Evolutionary conservation across 495 filamentous ascomycete genomes (phyloP).

Genomic region (Jackrogersella minutella): DNA sequence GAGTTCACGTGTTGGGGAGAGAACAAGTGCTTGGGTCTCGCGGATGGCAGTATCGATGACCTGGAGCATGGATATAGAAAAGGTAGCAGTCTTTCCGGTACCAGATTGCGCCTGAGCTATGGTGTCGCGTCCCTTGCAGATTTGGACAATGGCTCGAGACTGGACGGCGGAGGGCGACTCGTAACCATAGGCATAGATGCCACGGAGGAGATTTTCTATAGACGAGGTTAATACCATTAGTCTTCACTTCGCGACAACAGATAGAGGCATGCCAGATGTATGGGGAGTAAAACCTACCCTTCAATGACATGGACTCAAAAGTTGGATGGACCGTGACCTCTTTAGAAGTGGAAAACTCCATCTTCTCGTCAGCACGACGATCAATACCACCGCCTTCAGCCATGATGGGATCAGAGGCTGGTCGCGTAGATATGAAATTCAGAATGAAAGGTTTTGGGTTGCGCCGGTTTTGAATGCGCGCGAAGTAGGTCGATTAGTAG

Average conservation of each 20-base stretch:
- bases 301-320: conserved; percentile 70
- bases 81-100: conserved; percentile 98
- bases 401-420: conserved; percentile 63
- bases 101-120: conserved; percentile 99
- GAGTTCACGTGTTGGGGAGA: conserved; percentile 97
- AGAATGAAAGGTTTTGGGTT: not conserved
- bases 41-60: conserved; percentile 86
- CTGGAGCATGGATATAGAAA: conserved; percentile 96
- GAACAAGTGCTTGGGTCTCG: conserved; percentile 91
- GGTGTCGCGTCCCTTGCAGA: conserved; percentile 97
- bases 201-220: conserved; percentile 87
- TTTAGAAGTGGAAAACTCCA: conserved; percentile 97
- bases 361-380: conserved; percentile 90
- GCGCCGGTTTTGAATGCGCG: not conserved
- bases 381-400: conserved; percentile 86
- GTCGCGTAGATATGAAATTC: not conserved
- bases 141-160: conserved; percentile 96
- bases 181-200: conserved; percentile 98
- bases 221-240: conserved; percentile 3
- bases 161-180: conserved; percentile 97
- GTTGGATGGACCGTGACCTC: conserved; percentile 86
- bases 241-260: not conserved
- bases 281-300: conserved; percentile 55
- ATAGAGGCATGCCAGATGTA: not conserved
- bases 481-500: not conserved